phyloP scores from a whole-genome alignment of 768 basidiomycete species.

The Termitomyces sp. region DNA sequence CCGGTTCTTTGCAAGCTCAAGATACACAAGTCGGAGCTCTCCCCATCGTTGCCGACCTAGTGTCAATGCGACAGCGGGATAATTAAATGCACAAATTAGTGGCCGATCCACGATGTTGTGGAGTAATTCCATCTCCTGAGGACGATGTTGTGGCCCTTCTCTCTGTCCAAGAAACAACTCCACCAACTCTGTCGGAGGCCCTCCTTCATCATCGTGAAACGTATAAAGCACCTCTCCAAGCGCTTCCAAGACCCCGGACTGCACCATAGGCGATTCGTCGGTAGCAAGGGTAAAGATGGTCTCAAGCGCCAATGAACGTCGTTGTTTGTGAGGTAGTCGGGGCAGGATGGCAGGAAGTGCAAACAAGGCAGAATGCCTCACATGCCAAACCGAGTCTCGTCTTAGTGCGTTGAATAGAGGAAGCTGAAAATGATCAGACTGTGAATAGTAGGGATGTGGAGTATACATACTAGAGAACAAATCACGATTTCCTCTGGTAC shows the following conservation, averaged over 20 bases:
- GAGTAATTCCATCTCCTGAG: slow-evolving; percentile 33
- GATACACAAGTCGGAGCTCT: slow-evolving; percentile 65
- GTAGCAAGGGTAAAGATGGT: slow-evolving; percentile 56
- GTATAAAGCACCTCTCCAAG: slow-evolving; percentile 87
- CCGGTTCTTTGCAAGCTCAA: slow-evolving; percentile 54
- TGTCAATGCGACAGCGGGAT: slow-evolving; percentile 84
- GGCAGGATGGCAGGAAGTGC: slow-evolving; percentile 77
- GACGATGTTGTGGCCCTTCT: slow-evolving; percentile 36
- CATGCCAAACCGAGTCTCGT: slow-evolving; percentile 70
- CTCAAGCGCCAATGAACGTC: slow-evolving; percentile 60
- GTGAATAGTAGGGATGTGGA: neutral
- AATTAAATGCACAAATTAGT: slow-evolving; percentile 83
- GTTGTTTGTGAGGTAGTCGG: slow-evolving; percentile 51
- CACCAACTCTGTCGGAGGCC: slow-evolving; percentile 72
- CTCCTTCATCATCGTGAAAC: slow-evolving; percentile 58
- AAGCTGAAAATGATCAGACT: slow-evolving; percentile 42
- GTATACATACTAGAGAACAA: slow-evolving; percentile 48
- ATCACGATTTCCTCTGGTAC: slow-evolving; percentile 71
- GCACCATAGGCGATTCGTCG: slow-evolving; percentile 65
- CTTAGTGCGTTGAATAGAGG: slow-evolving; percentile 72
- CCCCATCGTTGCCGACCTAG: slow-evolving; percentile 73
- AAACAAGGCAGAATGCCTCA: slow-evolving; percentile 83
- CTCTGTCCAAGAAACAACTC: slow-evolving; percentile 68
- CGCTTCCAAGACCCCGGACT: slow-evolving; percentile 76
- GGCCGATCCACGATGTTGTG: slow-evolving; percentile 67